phyloP scores from a whole-genome alignment of 164 flowering plant genomes.

The Piper longum region DNA sequence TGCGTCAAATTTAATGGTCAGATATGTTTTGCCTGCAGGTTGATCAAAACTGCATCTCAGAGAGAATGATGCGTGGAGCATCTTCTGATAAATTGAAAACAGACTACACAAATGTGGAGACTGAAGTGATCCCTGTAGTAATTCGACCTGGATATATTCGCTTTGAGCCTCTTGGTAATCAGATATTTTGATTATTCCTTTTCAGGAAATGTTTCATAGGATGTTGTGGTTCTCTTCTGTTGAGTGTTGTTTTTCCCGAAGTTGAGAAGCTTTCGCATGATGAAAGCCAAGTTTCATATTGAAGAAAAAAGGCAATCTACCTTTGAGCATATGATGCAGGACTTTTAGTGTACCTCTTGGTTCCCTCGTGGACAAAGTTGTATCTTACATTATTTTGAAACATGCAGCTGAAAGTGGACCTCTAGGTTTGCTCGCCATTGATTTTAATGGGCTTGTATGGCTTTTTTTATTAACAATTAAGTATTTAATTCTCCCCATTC shows the following conservation, averaged over 20 bases:
- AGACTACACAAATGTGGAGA: constrained; percentile 23
- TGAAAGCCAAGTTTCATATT: too few species aligned
- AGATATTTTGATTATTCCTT: too few species aligned
- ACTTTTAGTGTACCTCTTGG: neutral
- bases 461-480: too few species aligned
- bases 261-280: neutral
- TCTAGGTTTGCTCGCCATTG: neutral
- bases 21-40: constrained; percentile 13
- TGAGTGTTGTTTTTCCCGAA: neutral
- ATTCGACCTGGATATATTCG: constrained; percentile 92
- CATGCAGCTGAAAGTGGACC: neutral
- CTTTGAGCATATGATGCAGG: neutral
- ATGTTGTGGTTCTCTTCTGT: neutral
- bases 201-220: neutral
- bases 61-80: constrained; percentile 2
- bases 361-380: too few species aligned
- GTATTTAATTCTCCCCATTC: neutral
- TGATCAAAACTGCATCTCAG: constrained; percentile 15
- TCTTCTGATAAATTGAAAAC: constrained; percentile 11
- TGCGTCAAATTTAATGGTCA: neutral
- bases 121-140: constrained; percentile 56
- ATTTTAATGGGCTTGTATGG: neutral
- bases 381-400: neutral
- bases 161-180: constrained; percentile 50
- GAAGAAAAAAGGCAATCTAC: too few species aligned